Percentiles rank a stretch among this genome's conserved stretches.
Conservation (phyloP, 331 rosid genomes). For the Saraca asoca region DNA sequence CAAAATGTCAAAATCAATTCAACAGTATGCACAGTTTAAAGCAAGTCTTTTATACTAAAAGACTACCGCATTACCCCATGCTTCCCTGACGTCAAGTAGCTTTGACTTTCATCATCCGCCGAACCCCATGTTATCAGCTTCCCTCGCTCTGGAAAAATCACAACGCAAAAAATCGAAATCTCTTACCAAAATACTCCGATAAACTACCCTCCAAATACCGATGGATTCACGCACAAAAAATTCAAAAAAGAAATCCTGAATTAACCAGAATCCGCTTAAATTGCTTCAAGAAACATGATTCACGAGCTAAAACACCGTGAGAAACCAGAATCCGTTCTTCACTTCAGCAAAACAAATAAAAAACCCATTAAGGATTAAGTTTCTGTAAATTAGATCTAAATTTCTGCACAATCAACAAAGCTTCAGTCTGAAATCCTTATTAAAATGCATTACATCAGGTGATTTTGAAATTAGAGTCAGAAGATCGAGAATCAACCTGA, state of each 20-base stretch:
- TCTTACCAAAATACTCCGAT: too few relatives aligned
- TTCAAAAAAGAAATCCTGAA: neutral
- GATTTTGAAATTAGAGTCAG: conserved; percentile 14
- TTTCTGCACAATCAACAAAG: neutral
- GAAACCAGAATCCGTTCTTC: neutral
- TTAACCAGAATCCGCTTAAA: too few relatives aligned
- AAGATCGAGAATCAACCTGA: conserved; percentile 62
- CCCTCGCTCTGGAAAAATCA: conserved; percentile 56
- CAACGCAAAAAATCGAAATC: neutral
- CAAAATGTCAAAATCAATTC: conserved; percentile 62
- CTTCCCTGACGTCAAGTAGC: conserved; percentile 68
- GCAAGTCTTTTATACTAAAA: conserved; percentile 23
- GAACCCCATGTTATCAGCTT: conserved; percentile 89
- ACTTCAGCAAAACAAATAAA: conserved; percentile 6
- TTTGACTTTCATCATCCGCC: conserved; percentile 71
- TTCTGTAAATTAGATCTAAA: conserved; percentile 29
- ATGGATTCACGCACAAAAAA: neutral
- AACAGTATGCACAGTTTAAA: conserved; percentile 25
- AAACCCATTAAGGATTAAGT: neutral
- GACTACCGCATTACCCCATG: conserved; percentile 71
- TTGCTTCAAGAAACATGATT: too few relatives aligned
- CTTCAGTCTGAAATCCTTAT: conserved; percentile 2
- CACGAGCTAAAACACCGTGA: neutral
- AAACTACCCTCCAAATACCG: neutral
- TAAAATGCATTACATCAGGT: neutral